Evolutionary conservation across 106 monocot species (phyloP).

Genomic region (Acanthochlamys bracteata): DNA sequence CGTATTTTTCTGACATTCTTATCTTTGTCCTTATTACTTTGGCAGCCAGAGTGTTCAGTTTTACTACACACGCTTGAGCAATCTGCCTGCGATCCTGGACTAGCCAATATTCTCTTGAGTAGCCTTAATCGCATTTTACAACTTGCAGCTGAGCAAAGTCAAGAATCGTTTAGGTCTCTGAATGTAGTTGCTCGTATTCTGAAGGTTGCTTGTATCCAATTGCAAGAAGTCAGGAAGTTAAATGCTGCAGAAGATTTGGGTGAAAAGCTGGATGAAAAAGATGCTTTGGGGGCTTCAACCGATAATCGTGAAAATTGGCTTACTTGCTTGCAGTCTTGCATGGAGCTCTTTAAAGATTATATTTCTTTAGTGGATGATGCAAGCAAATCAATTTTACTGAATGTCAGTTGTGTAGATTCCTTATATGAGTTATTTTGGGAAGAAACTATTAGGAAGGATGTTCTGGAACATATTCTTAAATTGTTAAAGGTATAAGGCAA

Average conservation of each 20-base stretch:
- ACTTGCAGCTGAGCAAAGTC: slow-evolving; percentile 49
- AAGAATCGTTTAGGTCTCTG: slow-evolving; percentile 58
- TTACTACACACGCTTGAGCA: slow-evolving; percentile 69
- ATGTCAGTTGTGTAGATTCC: slow-evolving; percentile 65
- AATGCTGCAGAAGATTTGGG: slow-evolving; percentile 5
- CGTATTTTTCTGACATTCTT: no score
- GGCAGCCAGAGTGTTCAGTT: slow-evolving; percentile 89
- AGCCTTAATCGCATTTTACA: slow-evolving; percentile 68
- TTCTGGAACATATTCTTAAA: slow-evolving; percentile 67
- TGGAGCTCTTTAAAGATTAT: slow-evolving; percentile 78
- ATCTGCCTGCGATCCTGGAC: slow-evolving; percentile 54
- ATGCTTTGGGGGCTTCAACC: neutral
- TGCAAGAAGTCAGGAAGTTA: slow-evolving; percentile 43
- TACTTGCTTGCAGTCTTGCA: slow-evolving; percentile 46
- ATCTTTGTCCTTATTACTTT: slow-evolving; percentile 12
- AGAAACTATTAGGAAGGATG: slow-evolving; percentile 41
- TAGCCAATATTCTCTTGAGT: slow-evolving; percentile 63
- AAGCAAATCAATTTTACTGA: slow-evolving; percentile 51
- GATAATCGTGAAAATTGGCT: slow-evolving; percentile 22
- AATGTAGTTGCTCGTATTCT: slow-evolving; percentile 62
- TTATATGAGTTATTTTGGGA: slow-evolving; percentile 93
- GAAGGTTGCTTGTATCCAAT: slow-evolving; percentile 75
- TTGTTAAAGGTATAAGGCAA: slow-evolving; percentile 53
- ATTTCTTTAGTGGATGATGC: slow-evolving; percentile 49
- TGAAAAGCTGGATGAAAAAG: slow-evolving; percentile 13